phyloP scores from a whole-genome alignment of 2,329 filamentous ascomycete species.

The Endoconidiophora laricicola region DNA sequence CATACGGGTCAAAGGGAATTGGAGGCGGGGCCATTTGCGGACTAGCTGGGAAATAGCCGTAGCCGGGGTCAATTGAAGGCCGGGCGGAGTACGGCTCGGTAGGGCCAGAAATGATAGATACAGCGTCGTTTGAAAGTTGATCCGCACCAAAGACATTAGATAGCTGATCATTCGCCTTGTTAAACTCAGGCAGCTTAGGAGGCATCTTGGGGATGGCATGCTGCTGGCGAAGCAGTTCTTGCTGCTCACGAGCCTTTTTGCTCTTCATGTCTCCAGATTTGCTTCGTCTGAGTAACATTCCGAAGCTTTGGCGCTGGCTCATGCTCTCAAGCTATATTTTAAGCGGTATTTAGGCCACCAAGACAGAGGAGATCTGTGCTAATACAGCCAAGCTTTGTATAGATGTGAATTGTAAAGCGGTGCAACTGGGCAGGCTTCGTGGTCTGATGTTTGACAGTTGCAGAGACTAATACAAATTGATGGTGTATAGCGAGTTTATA shows the following conservation, averaged over 20 bases:
- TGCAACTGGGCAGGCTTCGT: not conserved
- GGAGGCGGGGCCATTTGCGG: conserved; percentile 34
- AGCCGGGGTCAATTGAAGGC: conserved; percentile 36
- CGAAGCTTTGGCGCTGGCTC: conserved; percentile 30
- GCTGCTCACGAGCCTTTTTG: conserved; percentile 45
- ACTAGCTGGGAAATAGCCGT: conserved; percentile 25
- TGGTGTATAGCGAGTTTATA: too few species aligned
- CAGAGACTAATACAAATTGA: too few species aligned
- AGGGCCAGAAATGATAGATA: conserved; percentile 39
- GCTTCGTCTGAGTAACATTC: conserved; percentile 47
- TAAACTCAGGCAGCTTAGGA: conserved; percentile 36
- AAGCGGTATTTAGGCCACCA: not conserved
- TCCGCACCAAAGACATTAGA: conserved; percentile 34
- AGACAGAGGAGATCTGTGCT: not conserved
- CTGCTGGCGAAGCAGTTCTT: conserved; percentile 31
- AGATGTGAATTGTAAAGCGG: too few species aligned
- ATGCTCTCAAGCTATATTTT: conserved; percentile 15
- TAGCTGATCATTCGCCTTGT: conserved; percentile 29
- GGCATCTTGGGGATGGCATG: conserved; percentile 29
- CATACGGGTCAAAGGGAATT: conserved; percentile 53
- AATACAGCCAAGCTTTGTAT: too few species aligned
- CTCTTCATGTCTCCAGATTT: conserved; percentile 50
- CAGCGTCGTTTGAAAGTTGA: conserved; percentile 39
- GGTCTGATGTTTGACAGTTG: too few species aligned
- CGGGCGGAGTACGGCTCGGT: conserved; percentile 25